Percentiles rank a stretch among this genome's conserved stretches.
Evolutionary conservation across 192 early-diverging fungal genomes (phyloP).

Genomic region (Umbelopsis isabellina): DNA sequence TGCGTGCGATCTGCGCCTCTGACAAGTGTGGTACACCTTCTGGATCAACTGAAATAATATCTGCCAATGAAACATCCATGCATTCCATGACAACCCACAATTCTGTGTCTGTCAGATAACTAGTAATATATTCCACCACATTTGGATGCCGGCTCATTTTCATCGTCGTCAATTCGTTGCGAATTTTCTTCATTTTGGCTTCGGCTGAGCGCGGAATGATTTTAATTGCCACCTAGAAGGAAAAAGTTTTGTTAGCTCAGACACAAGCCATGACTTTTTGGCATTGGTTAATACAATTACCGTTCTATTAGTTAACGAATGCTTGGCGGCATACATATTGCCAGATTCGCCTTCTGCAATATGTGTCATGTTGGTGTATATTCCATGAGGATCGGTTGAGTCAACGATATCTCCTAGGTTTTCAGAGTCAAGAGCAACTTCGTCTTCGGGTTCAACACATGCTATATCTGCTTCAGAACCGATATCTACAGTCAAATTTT

Average conservation of each 20-base stretch:
- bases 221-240: slow-evolving; percentile 83
- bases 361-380: slow-evolving; percentile 86
- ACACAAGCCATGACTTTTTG: not conserved
- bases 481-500: not conserved
- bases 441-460: not conserved
- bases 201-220: slow-evolving; percentile 85
- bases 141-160: slow-evolving; percentile 88
- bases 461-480: not conserved
- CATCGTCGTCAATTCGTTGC: slow-evolving; percentile 89
- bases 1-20: slow-evolving; percentile 92
- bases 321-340: slow-evolving; percentile 83
- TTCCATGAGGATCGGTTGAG: slow-evolving; percentile 71
- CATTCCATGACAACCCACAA: slow-evolving; percentile 99
- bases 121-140: slow-evolving; percentile 93
- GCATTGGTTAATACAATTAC: slow-evolving; percentile 14
- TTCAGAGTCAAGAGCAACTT: not conserved
- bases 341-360: slow-evolving; percentile 96
- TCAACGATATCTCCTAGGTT: slow-evolving; percentile 69
- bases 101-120: slow-evolving; percentile 78
- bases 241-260: no score
- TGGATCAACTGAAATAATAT: slow-evolving; percentile 90
- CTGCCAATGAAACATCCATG: slow-evolving; percentile 98
- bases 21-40: slow-evolving; percentile 55
- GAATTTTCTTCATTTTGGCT: slow-evolving; percentile 88
- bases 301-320: slow-evolving; percentile 43